Evolutionary conservation across 108 stramenopile genomes (phyloP), one percentile per base, ranked within the genome.

Genomic region (Cyclotella atomus): DNA sequence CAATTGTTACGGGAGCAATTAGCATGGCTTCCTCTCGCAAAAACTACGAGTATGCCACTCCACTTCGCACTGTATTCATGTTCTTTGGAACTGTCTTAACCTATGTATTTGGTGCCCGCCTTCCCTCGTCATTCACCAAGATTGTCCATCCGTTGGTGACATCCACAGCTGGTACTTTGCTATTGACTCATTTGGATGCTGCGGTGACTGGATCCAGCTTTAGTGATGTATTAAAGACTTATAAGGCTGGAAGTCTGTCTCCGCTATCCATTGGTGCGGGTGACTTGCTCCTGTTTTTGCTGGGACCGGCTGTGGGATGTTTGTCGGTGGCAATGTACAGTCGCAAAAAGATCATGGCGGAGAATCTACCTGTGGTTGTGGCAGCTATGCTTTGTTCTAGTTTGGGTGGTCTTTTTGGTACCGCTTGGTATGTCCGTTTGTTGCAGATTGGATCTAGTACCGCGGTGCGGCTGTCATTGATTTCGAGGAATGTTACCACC

Each of bases 271-370:
- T 75, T n/a, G 85, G 85, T 50, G 85, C 85, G 21, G 85, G 82
- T 41, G 85, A 88, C 35, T 70, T 88, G 56, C 79, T 86, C 73
- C 84, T 80, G 59, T 88, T 83, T 85, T 74, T 86, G 73, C 83
- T 87, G 70, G 86, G 82, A 45, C 80, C 70, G 14, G 77, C 82
- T 5, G 85, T 85, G 14, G 70, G 78, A 20, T 79, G 78, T n/a
- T 75, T 85, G 28, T 73, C 82, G 4, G 47, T 85, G 7, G 55
- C 82, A 23, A 82, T 85, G 82, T 85, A 83, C 74, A 83, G 78
- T 24, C 78, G 85, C 21, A 79, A 80, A 61, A 67, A 64, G 29
- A 63, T 83, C 23, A 79, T 85, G 74, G 71, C 69, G 7, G 62
- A 75, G 16, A 85, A 85, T 27, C 69, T 85, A 8, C 74, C 73